phyloP scores from a whole-genome alignment of 495 filamentous ascomycete species.

The Podospora tetraspora region DNA sequence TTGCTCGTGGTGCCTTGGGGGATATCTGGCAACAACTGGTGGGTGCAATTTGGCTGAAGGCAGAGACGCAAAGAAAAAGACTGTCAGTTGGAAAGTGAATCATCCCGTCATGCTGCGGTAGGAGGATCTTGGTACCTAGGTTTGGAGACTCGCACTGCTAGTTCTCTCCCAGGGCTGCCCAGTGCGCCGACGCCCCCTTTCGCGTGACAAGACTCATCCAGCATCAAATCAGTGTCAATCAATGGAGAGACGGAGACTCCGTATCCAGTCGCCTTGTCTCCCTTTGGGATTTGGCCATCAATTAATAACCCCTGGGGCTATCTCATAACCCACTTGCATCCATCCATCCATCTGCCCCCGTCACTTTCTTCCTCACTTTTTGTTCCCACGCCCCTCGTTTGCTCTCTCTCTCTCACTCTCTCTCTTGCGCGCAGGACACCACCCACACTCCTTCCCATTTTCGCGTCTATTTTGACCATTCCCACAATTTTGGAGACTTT shows the following conservation, averaged over 20 bases:
- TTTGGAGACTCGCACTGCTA: background rate
- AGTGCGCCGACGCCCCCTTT: background rate
- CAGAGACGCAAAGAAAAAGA: background rate
- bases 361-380: slow-evolving; percentile 1
- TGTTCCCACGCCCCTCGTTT: slow-evolving; percentile 4
- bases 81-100: slow-evolving; percentile 8
- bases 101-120: slow-evolving; percentile 17
- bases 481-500: background rate
- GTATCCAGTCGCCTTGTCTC: slow-evolving; percentile 19
- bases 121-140: too few relatives aligned
- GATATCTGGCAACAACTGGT: background rate
- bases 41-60: slow-evolving; percentile 18
- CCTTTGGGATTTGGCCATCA: slow-evolving; percentile 14
- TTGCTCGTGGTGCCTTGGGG: slow-evolving; percentile 5
- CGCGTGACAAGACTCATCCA: slow-evolving; percentile 10
- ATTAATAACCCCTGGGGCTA: slow-evolving; percentile 13
- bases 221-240: background rate
- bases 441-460: background rate
- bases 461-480: background rate
- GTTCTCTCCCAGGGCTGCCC: background rate
- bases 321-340: slow-evolving; percentile 9
- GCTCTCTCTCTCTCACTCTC: background rate
- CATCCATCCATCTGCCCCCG: slow-evolving; percentile 1
- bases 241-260: background rate
- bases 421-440: background rate